These are phyloP conservation scores for Phlebopus sp. DNA, from an alignment of 1,284 basidiomycete species.

Conservation along the genomic window DNA sequence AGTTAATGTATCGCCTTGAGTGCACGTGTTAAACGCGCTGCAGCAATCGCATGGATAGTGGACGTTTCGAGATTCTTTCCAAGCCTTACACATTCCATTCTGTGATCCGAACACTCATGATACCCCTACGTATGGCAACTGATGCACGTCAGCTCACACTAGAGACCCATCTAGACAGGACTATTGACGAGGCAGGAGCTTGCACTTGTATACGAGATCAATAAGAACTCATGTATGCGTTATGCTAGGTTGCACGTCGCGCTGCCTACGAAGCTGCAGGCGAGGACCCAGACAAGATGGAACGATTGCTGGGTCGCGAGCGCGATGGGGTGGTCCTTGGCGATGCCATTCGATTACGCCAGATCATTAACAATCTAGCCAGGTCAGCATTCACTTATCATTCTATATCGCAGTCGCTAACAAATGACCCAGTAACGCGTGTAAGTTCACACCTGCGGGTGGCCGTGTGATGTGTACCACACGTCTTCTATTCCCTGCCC, in stretches of 20 bases:
- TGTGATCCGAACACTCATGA: constrained; percentile 76
- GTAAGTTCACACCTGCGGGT: constrained; percentile 78
- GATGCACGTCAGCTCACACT: constrained; percentile 70
- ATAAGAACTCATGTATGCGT: constrained; percentile 1
- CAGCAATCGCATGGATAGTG: constrained; percentile 72
- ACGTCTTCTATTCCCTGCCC: constrained; percentile 42
- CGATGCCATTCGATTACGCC: constrained; percentile 77
- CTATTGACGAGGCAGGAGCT: constrained; percentile 55
- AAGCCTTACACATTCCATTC: constrained; percentile 84
- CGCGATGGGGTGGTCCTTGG: constrained; percentile 70
- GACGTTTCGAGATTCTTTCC: constrained; percentile 70
- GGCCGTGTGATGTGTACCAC: constrained; percentile 64
- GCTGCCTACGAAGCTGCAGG: constrained; percentile 60
- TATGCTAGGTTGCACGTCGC: constrained; percentile 46
- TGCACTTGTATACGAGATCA: background rate
- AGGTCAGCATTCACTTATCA: constrained; percentile 43
- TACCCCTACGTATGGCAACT: constrained; percentile 73
- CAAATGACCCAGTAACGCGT: constrained; percentile 53
- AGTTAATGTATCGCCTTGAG: constrained; percentile 20
- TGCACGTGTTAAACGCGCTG: background rate
- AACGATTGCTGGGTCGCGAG: constrained; percentile 40
- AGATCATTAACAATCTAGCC: constrained; percentile 76
- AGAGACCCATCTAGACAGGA: constrained; percentile 66
- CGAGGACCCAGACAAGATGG: constrained; percentile 40
- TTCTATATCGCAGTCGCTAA: constrained; percentile 1